Evolutionary conservation across 2,329 filamentous ascomycete species (phyloP).

Genomic region (Rugonectria rugulosa): DNA sequence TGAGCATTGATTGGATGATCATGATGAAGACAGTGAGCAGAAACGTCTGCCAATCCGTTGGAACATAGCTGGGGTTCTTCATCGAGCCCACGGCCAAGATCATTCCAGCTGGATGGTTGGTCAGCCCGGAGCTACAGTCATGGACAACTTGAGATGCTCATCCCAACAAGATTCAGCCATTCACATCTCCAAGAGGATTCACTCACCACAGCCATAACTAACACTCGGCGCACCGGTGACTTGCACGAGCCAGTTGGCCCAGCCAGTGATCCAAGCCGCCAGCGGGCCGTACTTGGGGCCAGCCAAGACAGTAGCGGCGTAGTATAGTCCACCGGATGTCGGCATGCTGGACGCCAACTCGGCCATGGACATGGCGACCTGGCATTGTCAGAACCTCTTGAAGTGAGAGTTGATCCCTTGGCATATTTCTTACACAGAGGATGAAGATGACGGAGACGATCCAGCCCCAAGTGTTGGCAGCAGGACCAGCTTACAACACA

Average conservation of each 20-base stretch:
- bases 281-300: slow-evolving; percentile 21
- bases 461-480: slow-evolving; percentile 25
- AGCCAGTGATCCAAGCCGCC: slow-evolving; percentile 20
- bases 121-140: neutral
- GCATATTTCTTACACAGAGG: slow-evolving; percentile 12
- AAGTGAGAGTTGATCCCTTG: rapidly evolving
- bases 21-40: slow-evolving; percentile 17
- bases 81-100: slow-evolving; percentile 19
- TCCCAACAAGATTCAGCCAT: neutral
- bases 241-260: slow-evolving; percentile 23
- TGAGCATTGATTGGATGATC: slow-evolving; percentile 14
- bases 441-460: slow-evolving; percentile 20
- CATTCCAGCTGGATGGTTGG: slow-evolving; percentile 10
- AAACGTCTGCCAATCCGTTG: slow-evolving; percentile 22
- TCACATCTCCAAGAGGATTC: neutral
- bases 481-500: slow-evolving; percentile 5
- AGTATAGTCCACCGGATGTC: slow-evolving; percentile 20
- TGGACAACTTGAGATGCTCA: neutral
- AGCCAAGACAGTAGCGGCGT: slow-evolving; percentile 18
- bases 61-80: slow-evolving; percentile 16
- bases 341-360: slow-evolving; percentile 23
- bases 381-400: neutral
- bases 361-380: slow-evolving; percentile 25
- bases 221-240: slow-evolving; percentile 22
- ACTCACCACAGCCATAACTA: slow-evolving; percentile 20